These are phyloP conservation scores for Phialemonium atrogriseum DNA, from an alignment of 2,329 filamentous ascomycete species.

Conservation along the genomic window DNA sequence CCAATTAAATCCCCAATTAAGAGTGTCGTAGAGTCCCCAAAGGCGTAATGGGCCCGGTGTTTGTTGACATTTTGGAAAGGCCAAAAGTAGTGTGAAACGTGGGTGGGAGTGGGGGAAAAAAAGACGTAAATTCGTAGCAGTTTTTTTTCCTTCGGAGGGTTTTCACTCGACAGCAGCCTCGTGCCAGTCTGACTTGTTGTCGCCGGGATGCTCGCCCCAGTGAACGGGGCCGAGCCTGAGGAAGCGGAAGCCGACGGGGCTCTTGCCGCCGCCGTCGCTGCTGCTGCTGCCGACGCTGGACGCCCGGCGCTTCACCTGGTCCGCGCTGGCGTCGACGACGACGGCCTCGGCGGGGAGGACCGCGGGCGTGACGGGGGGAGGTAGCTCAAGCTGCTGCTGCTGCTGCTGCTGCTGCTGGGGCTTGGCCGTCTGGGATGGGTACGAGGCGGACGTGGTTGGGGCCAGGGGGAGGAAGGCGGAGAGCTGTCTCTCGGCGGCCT, in stretches of 20 bases:
- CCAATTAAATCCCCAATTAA: no score
- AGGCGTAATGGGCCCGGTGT: no score
- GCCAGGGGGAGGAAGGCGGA: slow-evolving; percentile 42
- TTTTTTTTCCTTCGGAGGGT: no score
- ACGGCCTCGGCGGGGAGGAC: slow-evolving; percentile 15
- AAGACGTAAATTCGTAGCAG: no score
- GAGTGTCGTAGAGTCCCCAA: no score
- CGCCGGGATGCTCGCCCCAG: slow-evolving; percentile 45
- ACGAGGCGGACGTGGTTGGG: slow-evolving; percentile 42
- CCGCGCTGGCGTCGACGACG: no score
- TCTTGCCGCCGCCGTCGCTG: slow-evolving; percentile 29
- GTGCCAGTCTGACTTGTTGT: slow-evolving; percentile 42
- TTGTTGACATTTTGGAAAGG: no score
- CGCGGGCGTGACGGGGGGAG: slow-evolving; percentile 12
- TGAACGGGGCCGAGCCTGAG: slow-evolving; percentile 52
- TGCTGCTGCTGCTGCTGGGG: neutral
- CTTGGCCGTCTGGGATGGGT: slow-evolving; percentile 30
- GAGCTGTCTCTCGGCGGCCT: slow-evolving; percentile 18
- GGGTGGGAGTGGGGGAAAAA: no score
- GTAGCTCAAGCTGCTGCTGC: neutral
- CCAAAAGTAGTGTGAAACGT: no score
- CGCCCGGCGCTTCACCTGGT: slow-evolving; percentile 32
- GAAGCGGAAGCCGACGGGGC: slow-evolving; percentile 31
- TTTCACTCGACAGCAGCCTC: slow-evolving; percentile 28
- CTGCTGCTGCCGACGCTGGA: slow-evolving; percentile 40